A percentile compares a stretch with the other conserved stretches of the same genome.
These are phyloP conservation scores for Astrocystis sublimbata DNA, from an alignment of 495 filamentous ascomycete species.

Conservation along the genomic window DNA sequence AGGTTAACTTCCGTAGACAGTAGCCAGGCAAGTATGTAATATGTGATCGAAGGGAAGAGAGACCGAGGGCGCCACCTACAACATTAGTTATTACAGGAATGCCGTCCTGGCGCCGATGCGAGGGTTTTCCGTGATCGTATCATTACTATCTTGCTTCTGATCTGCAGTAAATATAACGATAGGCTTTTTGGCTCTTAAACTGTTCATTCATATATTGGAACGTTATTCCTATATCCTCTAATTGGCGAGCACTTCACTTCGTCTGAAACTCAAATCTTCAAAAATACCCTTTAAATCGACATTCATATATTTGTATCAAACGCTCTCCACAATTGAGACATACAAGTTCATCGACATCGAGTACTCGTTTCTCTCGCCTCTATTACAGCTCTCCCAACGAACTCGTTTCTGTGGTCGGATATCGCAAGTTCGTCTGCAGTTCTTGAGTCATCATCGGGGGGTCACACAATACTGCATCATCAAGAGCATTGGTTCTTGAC, in stretches of 20 bases:
- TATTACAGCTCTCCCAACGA: background rate
- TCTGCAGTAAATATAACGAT: background rate
- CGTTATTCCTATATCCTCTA: background rate
- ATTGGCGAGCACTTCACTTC: background rate
- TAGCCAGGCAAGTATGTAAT: background rate
- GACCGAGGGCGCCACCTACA: conserved; percentile 16
- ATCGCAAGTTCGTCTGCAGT: conserved; percentile 27
- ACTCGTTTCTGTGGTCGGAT: conserved; percentile 14
- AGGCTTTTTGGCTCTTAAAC: background rate
- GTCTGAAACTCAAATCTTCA: background rate
- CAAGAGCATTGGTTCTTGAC: conserved; percentile 34
- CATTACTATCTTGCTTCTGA: background rate
- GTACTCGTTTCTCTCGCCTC: conserved; percentile 9
- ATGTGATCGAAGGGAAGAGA: conserved; percentile 11
- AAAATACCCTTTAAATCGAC: conserved; percentile 7
- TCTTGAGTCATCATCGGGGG: conserved; percentile 36
- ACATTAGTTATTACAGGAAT: conserved; percentile 25
- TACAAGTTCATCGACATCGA: background rate
- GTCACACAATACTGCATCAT: conserved; percentile 36
- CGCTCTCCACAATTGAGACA: background rate
- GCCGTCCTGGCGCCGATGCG: conserved; percentile 8
- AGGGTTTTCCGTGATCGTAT: background rate
- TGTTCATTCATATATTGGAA: background rate
- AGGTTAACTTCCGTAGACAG: background rate
- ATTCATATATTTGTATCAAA: conserved; percentile 10